phyloP scores from a whole-genome alignment of 116 monocot species.

The Zostera marina region DNA sequence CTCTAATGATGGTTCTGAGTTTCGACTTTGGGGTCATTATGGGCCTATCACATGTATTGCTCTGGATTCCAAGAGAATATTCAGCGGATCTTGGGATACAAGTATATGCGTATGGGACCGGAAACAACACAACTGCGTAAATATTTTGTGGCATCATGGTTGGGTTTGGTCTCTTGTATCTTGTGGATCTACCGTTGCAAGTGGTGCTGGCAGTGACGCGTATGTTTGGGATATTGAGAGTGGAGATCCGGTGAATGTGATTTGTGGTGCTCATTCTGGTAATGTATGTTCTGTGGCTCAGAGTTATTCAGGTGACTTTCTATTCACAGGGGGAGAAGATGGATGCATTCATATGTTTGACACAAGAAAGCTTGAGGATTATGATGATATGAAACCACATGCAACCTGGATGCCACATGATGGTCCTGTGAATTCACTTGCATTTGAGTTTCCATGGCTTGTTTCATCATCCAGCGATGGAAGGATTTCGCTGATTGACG shows the following conservation, averaged over 20 bases:
- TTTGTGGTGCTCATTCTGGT: slow-evolving; percentile 40
- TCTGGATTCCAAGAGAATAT: slow-evolving; percentile 57
- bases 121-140: slow-evolving; percentile 37
- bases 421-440: slow-evolving; percentile 52
- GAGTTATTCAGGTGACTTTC: slow-evolving; percentile 45
- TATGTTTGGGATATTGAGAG: slow-evolving; percentile 61
- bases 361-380: slow-evolving; percentile 2
- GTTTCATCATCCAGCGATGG: slow-evolving; percentile 80
- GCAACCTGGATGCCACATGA: slow-evolving; percentile 71
- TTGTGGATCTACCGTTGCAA: slow-evolving; percentile 42
- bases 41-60: slow-evolving; percentile 86
- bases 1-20: slow-evolving; percentile 18
- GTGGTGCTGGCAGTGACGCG: slow-evolving; percentile 60
- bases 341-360: slow-evolving; percentile 74
- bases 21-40: slow-evolving; percentile 85
- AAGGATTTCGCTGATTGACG: slow-evolving; percentile 60
- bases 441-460: slow-evolving; percentile 98
- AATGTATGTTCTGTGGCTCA: slow-evolving; percentile 55
- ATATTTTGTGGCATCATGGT: slow-evolving; percentile 45
- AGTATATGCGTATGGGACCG: slow-evolving; percentile 72
- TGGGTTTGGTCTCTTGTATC: slow-evolving; percentile 80
- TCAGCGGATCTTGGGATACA: slow-evolving; percentile 95
- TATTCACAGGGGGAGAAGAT: slow-evolving; percentile 89
- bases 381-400: slow-evolving; percentile 13
- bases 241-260: slow-evolving; percentile 16